Conservation (phyloP, 2,329 filamentous ascomycete genomes). For the Fusarium beomiforme region DNA sequence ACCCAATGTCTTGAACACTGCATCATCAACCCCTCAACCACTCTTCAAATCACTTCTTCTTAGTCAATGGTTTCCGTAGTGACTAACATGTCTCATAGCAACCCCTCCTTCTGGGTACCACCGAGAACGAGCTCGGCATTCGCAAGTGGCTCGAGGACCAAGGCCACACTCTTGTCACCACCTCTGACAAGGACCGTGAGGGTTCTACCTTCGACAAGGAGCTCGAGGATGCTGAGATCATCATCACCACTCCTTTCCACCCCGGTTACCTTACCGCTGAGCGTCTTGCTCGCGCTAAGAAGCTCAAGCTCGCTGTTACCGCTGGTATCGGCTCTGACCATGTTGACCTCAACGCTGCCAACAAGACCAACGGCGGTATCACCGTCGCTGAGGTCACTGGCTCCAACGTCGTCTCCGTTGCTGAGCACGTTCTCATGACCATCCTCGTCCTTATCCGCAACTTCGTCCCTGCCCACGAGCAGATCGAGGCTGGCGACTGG, state of each 20-base stretch:
- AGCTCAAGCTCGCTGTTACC: slow-evolving; percentile 96
- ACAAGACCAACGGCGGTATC: slow-evolving; percentile 97
- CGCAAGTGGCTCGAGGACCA: slow-evolving; percentile 98
- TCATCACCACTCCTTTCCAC: slow-evolving; percentile 99
- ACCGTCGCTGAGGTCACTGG: slow-evolving; percentile 98
- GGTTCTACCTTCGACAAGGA: slow-evolving; percentile 94
- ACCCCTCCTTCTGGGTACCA: slow-evolving; percentile 89
- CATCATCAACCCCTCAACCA: slow-evolving; percentile 8
- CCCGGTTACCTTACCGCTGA: slow-evolving; percentile 97
- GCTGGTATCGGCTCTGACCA: slow-evolving; percentile 99
- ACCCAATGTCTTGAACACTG: slow-evolving; percentile 20
- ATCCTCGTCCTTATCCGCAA: slow-evolving; percentile 96
- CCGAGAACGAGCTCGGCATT: slow-evolving; percentile 97
- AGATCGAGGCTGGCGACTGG: slow-evolving; percentile 90
- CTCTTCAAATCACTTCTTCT: background rate
- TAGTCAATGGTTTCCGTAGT: slow-evolving; percentile 22
- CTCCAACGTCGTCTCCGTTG: slow-evolving; percentile 97
- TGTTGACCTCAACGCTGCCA: slow-evolving; percentile 95
- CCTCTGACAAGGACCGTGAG: slow-evolving; percentile 96
- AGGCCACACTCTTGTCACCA: slow-evolving; percentile 96
- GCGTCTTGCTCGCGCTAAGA: slow-evolving; percentile 97
- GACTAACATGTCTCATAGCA: slow-evolving; percentile 56
- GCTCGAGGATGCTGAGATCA: slow-evolving; percentile 95
- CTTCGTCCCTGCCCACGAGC: slow-evolving; percentile 97
- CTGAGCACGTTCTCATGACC: slow-evolving; percentile 99